Percentiles rank a stretch among this genome's conserved stretches.
Evolutionary conservation across 2,329 filamentous ascomycete species (phyloP).

Genomic region (Gaeumannomyces sp.): DNA sequence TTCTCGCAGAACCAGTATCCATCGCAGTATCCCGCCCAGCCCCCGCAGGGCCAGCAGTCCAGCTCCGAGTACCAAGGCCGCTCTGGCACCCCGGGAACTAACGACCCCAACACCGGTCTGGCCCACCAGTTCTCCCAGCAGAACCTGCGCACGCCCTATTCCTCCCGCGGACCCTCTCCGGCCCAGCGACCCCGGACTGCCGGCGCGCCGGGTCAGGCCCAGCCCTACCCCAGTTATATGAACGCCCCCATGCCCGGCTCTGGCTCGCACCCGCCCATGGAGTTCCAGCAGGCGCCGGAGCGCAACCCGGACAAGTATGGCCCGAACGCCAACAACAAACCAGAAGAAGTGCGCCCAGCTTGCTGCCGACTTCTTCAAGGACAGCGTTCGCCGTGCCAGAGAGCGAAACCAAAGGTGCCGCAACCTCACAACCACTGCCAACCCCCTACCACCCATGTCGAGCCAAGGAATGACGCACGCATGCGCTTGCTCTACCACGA

Average conservation of each 20-base stretch:
- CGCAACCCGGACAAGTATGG: constrained; percentile 79
- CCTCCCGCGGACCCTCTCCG: constrained; percentile 60
- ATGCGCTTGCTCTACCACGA: neutral
- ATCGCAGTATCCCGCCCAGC: constrained; percentile 27
- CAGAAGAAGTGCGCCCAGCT: constrained; percentile 64
- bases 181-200: constrained; percentile 78
- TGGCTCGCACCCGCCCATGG: constrained; percentile 48
- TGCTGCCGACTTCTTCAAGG: constrained; percentile 93
- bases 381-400: constrained; percentile 91
- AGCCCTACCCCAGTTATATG: constrained; percentile 59
- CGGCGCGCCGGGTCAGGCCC: constrained; percentile 58
- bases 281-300: constrained; percentile 74
- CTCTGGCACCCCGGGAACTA: constrained; percentile 54
- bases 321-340: constrained; percentile 57
- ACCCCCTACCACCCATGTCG: neutral
- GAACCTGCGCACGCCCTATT: constrained; percentile 75
- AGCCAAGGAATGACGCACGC: neutral
- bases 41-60: constrained; percentile 36
- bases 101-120: constrained; percentile 83
- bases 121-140: constrained; percentile 97
- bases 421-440: neutral
- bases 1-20: constrained; percentile 48
- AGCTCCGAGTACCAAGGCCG: constrained; percentile 41
- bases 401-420: constrained; percentile 91
- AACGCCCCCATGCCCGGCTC: constrained; percentile 62